Evolutionary conservation across 1,284 basidiomycete species (phyloP).

Genomic region (Caloboletus firmus): DNA sequence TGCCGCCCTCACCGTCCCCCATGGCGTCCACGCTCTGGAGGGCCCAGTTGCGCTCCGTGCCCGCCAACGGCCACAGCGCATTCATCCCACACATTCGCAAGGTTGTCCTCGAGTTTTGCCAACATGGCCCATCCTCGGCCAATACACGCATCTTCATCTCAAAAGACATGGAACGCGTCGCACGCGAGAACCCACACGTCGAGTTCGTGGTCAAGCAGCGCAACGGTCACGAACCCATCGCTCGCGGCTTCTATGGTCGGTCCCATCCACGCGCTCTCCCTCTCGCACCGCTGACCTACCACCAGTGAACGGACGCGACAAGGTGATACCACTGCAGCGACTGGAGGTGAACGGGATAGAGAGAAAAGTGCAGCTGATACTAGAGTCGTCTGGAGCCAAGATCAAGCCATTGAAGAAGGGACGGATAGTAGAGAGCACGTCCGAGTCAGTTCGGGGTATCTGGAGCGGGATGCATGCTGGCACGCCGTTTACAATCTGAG

Average conservation of each 20-base stretch:
- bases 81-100: slow-evolving; percentile 78
- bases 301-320: slow-evolving; percentile 75
- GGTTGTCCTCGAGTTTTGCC: slow-evolving; percentile 82
- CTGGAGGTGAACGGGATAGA: slow-evolving; percentile 70
- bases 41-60: slow-evolving; percentile 57
- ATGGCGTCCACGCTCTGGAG: slow-evolving; percentile 51
- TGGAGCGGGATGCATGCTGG: slow-evolving; percentile 82
- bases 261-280: background rate
- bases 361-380: slow-evolving; percentile 75
- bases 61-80: slow-evolving; percentile 67
- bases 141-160: slow-evolving; percentile 68
- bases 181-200: slow-evolving; percentile 72
- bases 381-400: slow-evolving; percentile 82
- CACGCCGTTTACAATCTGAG: slow-evolving; percentile 41
- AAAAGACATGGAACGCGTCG: slow-evolving; percentile 61
- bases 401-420: slow-evolving; percentile 73
- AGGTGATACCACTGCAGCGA: slow-evolving; percentile 72
- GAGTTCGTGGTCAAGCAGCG: slow-evolving; percentile 78
- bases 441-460: slow-evolving; percentile 79
- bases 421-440: slow-evolving; percentile 71
- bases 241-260: slow-evolving; percentile 75
- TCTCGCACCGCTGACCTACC: slow-evolving; percentile 12
- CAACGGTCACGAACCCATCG: slow-evolving; percentile 69
- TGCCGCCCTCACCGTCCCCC: slow-evolving; percentile 13
- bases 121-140: slow-evolving; percentile 73